Evolutionary conservation across 306 rosid species (phyloP).

Genomic region (Macrotyloma uniflorum): DNA sequence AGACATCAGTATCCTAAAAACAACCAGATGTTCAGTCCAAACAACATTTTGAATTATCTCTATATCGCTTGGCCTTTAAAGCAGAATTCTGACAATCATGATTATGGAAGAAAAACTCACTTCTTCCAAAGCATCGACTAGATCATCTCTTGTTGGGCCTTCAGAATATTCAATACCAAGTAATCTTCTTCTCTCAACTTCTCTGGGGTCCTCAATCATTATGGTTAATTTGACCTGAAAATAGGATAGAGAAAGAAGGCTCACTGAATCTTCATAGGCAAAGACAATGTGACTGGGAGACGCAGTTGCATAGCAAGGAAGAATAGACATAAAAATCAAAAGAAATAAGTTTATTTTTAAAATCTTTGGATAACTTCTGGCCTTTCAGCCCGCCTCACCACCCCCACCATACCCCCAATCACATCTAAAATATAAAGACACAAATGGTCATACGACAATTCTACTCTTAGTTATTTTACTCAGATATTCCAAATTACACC

Average conservation of each 20-base stretch:
- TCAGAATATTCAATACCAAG: constrained; percentile 92
- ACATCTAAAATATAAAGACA: neutral
- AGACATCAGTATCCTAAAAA: neutral
- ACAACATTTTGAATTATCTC: constrained; percentile 17
- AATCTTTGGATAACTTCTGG: neutral
- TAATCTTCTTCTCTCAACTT: constrained; percentile 80
- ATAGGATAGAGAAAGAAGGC: constrained; percentile 12
- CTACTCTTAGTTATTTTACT: neutral
- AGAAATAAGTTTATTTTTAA: neutral
- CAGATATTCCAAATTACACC: neutral
- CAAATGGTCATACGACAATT: neutral
- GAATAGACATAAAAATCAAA: neutral
- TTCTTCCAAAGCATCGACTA: constrained; percentile 77
- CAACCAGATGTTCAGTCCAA: neutral
- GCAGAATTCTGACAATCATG: constrained; percentile 2
- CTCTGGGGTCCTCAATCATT: constrained; percentile 94
- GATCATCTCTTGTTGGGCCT: constrained; percentile 83
- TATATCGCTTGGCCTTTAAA: neutral
- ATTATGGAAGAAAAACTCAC: constrained; percentile 46
- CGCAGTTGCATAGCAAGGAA: neutral
- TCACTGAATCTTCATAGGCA: neutral
- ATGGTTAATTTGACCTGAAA: constrained; percentile 82
- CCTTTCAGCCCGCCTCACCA: neutral
- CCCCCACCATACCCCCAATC: too few species aligned
- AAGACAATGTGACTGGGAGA: constrained; percentile 11